These are phyloP conservation scores for Parascedosporium putredinis DNA, from an alignment of 2,329 filamentous ascomycete genomes.

Conservation along the genomic window DNA sequence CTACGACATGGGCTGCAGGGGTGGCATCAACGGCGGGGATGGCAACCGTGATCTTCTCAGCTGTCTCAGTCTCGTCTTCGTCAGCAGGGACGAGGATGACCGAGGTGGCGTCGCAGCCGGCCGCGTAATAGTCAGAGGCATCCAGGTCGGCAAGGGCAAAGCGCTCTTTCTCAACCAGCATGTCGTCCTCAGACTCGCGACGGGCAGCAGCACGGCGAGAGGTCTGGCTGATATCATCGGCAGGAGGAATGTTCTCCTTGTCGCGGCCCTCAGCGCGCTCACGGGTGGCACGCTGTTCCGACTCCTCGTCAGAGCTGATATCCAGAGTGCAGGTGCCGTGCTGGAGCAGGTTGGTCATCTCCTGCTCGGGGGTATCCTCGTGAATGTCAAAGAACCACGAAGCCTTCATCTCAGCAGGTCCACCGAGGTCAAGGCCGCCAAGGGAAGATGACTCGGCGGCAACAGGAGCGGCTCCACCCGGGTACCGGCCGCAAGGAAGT, in stretches of 20 bases:
- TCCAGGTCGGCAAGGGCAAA: constrained; percentile 58
- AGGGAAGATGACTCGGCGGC: constrained; percentile 13
- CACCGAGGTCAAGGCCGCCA: constrained; percentile 20
- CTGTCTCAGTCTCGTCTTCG: constrained; percentile 31
- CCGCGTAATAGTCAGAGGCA: constrained; percentile 55
- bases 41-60: constrained; percentile 3
- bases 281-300: constrained; percentile 39
- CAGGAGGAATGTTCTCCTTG: constrained; percentile 89
- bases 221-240: constrained; percentile 52
- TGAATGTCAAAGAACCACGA: constrained; percentile 92
- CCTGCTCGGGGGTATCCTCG: constrained; percentile 81
- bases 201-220: constrained; percentile 23
- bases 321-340: constrained; percentile 81
- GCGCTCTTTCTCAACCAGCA: constrained; percentile 54
- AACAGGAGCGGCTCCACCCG: constrained; percentile 17
- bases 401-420: constrained; percentile 44
- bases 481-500: constrained; percentile 20
- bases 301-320: constrained; percentile 80
- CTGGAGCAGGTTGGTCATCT: constrained; percentile 86
- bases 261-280: constrained; percentile 53
- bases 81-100: constrained; percentile 54
- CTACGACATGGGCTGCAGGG: not conserved
- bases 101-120: constrained; percentile 52
- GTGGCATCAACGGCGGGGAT: too few relatives aligned
- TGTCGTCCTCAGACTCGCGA: constrained; percentile 33